Evolutionary conservation across 805 yeast species (phyloP).

Genomic region (Cyberlindnera japonica): DNA sequence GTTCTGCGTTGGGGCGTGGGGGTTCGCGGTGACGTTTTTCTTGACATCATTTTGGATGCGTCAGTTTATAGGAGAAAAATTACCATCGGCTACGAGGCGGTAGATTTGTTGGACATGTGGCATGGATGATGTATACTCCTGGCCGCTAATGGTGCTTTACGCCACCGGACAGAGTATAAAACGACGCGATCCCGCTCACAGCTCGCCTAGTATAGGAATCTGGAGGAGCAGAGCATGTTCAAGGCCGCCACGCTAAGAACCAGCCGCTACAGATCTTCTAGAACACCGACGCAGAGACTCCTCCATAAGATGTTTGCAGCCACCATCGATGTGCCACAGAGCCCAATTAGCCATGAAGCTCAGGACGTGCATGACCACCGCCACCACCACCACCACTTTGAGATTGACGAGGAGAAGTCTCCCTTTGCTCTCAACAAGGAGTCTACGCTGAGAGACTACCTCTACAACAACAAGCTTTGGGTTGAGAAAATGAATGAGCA

Average conservation of each 20-base stretch:
- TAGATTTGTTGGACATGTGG: too few relatives aligned
- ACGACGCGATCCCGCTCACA: too few relatives aligned
- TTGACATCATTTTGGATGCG: constrained; percentile 15
- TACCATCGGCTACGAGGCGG: neutral
- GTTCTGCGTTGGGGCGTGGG: too few relatives aligned
- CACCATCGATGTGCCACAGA: constrained; percentile 3
- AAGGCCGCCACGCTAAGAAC: neutral
- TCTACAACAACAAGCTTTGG: constrained; percentile 43
- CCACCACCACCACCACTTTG: constrained; percentile 11
- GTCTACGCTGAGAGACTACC: constrained; percentile 46
- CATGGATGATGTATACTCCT: too few relatives aligned
- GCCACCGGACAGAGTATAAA: too few relatives aligned
- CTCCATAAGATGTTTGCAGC: constrained; percentile 10
- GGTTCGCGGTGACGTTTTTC: constrained; percentile 11
- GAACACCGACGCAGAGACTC: constrained; percentile 1
- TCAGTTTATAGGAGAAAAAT: constrained; percentile 1
- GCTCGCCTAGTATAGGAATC: too few relatives aligned
- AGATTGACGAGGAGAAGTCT: constrained; percentile 14
- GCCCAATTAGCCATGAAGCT: constrained; percentile 4
- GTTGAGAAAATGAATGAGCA: constrained; percentile 36
- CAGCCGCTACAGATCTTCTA: neutral
- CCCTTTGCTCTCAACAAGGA: constrained; percentile 38
- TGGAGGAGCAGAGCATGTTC: too few relatives aligned
- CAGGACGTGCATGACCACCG: constrained; percentile 8
- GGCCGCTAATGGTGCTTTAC: too few relatives aligned